Evolutionary conservation across 345 rosid species (phyloP).

Genomic region (Linum trigynum): DNA sequence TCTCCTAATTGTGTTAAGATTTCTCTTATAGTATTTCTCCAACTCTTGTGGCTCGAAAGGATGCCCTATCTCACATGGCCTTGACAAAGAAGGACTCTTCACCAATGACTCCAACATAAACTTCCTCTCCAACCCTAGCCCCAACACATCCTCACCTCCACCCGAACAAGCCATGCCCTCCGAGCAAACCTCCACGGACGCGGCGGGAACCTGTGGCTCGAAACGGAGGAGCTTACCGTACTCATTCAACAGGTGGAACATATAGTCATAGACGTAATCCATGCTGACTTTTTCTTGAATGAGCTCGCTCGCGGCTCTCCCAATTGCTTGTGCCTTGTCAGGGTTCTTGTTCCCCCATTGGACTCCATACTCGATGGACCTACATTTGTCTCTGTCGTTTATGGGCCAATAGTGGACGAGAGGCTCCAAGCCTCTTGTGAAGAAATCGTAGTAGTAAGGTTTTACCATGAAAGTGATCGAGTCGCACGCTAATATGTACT

Average conservation of each 20-base stretch:
- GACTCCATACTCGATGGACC: background rate
- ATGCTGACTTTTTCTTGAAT: background rate
- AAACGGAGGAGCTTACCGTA: background rate
- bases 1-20: background rate
- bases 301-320: background rate
- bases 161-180: constrained; percentile 1
- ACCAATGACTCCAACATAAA: constrained; percentile 3
- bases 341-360: background rate
- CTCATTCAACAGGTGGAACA: background rate
- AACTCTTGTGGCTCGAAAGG: background rate
- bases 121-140: background rate
- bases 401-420: constrained; percentile 3
- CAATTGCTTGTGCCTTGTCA: background rate
- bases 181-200: background rate
- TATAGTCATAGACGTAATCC: constrained; percentile 1
- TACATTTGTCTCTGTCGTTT: background rate
- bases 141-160: background rate
- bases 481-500: background rate
- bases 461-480: background rate
- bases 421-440: constrained; percentile 1
- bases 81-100: background rate
- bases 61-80: background rate
- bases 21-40: background rate
- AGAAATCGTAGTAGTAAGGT: background rate
- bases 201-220: background rate